Evolutionary conservation across 345 rosid genomes (phyloP), one percentile per base, ranked within the genome.

Genomic region (Pistacia vera): DNA sequence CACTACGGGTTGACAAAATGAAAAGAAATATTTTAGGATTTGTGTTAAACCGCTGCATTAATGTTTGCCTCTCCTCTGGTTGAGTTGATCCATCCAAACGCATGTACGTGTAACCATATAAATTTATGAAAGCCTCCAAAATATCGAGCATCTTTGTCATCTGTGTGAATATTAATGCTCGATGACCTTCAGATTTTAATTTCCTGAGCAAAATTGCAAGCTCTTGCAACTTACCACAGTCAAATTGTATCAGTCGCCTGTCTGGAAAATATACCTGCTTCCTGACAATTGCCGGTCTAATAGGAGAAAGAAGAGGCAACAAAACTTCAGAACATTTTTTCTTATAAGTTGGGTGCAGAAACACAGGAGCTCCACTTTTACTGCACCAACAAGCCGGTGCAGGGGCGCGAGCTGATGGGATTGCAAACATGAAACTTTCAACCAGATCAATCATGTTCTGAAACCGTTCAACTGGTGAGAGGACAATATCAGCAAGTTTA

Each of bases 101-200:
- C 99, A 97, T 94, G 83, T 97, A 97, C 17, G 97, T 97, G 80
- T 97, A 97, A 68, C 99, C 98, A 73, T 97, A 97, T 83, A 97
- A 77, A 83, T 84, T 97, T 73, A 97, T 94, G 84, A 97, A 97
- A 65, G 94, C 99, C 88, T 97, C 98, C 90, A 97, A 87, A 59
- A 92, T 71, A 85, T 97, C 99, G 71, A 97, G 99, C 99, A 97
- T 97, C 86, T 92, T 97, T 71, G 99, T 97, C 99, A 97, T 97
- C 84, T 97, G 99, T 60, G 99, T 97, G 86, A 97, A 97, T 82
- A 97, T 94, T 79, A 97, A 83, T 30, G 97, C 99, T 76, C 98
- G 88, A 62, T 97, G 99, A 81, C 99, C 99, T 79, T 83, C 97
- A 72, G 91, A 90, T 83, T 97, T 97, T 86, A 97, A 81, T 78